These are phyloP conservation scores for Chrysochromulina tobinii DNA, from an alignment of 78 protist genomes.

Conservation along the genomic window DNA sequence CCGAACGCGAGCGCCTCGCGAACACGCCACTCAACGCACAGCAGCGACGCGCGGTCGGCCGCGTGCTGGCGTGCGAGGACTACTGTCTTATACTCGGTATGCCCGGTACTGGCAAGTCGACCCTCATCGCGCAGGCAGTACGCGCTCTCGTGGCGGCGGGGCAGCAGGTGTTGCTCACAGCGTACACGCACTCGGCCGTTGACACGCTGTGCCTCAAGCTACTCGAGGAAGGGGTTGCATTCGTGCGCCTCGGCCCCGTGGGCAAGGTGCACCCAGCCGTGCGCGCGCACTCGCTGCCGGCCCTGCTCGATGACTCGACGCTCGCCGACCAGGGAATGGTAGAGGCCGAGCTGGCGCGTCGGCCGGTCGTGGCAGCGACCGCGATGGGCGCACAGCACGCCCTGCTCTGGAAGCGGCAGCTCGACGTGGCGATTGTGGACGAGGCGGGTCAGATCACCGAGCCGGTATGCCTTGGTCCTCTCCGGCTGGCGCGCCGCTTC, in stretches of 20 bases:
- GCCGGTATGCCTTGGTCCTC: conserved; percentile 8
- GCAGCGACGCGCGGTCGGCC: not conserved
- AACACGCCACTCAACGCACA: not conserved
- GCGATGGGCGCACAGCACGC: not conserved
- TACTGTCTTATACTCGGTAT: not conserved
- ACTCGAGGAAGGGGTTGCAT: not conserved
- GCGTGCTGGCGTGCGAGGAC: not conserved
- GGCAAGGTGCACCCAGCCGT: not conserved
- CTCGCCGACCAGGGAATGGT: not conserved
- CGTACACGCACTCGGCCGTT: conserved; percentile 80
- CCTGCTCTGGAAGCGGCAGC: not conserved
- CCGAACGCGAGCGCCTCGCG: not conserved
- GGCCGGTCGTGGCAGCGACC: not conserved
- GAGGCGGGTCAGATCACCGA: conserved; percentile 27
- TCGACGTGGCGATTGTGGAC: conserved; percentile 31
- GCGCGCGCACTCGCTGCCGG: not conserved
- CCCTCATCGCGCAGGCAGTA: not conserved
- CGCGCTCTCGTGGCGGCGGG: conserved; percentile 18
- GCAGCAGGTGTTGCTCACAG: conserved; percentile 56
- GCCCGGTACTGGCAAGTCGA: conserved; percentile 35
- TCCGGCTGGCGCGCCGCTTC: not conserved
- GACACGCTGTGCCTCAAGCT: conserved; percentile 72
- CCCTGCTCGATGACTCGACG: no score
- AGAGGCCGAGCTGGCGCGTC: not conserved
- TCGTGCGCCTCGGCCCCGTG: conserved; percentile 29